These are phyloP conservation scores for Nicotiana attenuata DNA, from an alignment of 257 asterid species.

Conservation along the genomic window DNA sequence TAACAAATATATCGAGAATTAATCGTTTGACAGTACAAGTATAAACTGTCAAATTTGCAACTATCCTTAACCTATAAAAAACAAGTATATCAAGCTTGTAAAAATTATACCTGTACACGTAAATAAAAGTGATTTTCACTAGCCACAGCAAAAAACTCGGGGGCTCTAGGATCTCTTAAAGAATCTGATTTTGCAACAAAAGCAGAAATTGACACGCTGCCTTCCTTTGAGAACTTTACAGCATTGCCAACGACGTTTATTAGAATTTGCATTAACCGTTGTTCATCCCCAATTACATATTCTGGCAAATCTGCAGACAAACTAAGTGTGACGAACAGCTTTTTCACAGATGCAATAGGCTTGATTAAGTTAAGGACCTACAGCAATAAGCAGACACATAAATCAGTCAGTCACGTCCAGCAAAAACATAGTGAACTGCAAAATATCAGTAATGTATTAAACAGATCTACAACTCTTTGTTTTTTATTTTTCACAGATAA, in stretches of 20 bases:
- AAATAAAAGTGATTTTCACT: conserved; percentile 82
- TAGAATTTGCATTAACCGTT: conserved; percentile 81
- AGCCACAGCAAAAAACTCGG: conserved; percentile 62
- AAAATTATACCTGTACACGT: conserved; percentile 65
- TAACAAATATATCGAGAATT: background rate
- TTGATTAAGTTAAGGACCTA: conserved; percentile 74
- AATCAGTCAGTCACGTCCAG: conserved; percentile 18
- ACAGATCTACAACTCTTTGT: background rate
- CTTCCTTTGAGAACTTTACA: conserved; percentile 91
- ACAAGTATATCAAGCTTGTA: background rate
- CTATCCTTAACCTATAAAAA: background rate
- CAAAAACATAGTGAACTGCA: background rate
- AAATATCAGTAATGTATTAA: conserved; percentile 1
- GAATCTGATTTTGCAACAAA: conserved; percentile 75
- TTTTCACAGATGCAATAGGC: conserved; percentile 92
- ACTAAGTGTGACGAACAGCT: conserved; percentile 54
- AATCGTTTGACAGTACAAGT: background rate
- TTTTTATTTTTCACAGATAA: background rate
- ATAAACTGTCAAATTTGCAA: conserved; percentile 11
- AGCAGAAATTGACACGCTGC: conserved; percentile 73
- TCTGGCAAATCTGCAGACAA: conserved; percentile 78
- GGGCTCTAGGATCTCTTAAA: conserved; percentile 74
- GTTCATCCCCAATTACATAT: conserved; percentile 83
- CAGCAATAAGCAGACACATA: conserved; percentile 24
- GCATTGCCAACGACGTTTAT: conserved; percentile 91